A percentile compares a stretch with the other conserved stretches of the same genome.
Evolutionary conservation across 768 basidiomycete species (phyloP).

Genomic region (Ramaria rubella): DNA sequence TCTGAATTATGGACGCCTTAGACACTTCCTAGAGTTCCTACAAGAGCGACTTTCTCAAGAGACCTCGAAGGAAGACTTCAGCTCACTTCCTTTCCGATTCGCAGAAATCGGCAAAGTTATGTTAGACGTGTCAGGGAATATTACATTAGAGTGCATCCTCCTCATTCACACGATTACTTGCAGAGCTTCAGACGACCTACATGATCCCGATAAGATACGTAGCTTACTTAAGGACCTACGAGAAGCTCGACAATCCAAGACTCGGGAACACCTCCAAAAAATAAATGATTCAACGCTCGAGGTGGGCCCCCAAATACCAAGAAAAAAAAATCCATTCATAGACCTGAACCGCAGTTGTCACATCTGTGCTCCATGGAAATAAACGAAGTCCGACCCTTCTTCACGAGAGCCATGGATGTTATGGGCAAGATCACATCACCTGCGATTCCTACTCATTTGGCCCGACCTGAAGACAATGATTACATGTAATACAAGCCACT

Average conservation of each 20-base stretch:
- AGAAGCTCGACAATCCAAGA: slow-evolving; percentile 92
- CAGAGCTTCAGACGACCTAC: slow-evolving; percentile 88
- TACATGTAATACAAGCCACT: no score
- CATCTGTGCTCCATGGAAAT: slow-evolving; percentile 89
- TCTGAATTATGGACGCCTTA: background rate
- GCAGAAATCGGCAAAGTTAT: slow-evolving; percentile 87
- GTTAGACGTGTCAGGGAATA: slow-evolving; percentile 71
- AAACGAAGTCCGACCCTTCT: slow-evolving; percentile 89
- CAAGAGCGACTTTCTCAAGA: slow-evolving; percentile 71
- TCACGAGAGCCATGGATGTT: slow-evolving; percentile 72
- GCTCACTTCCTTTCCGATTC: slow-evolving; percentile 78
- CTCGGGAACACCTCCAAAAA: slow-evolving; percentile 72
- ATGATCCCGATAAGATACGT: slow-evolving; percentile 76
- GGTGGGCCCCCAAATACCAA: slow-evolving; percentile 39
- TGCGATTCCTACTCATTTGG: slow-evolving; percentile 1
- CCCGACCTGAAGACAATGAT: no score
- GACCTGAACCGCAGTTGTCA: slow-evolving; percentile 51
- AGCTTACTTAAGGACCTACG: slow-evolving; percentile 90
- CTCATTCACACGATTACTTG: no score
- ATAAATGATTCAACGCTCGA: slow-evolving; percentile 78
- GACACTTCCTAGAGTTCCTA: slow-evolving; percentile 59
- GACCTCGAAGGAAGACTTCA: slow-evolving; percentile 67
- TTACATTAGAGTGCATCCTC: background rate
- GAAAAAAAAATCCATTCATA: no score
- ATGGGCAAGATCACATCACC: slow-evolving; percentile 46